Percentiles rank a stretch among this genome's conserved stretches.
Conservation (phyloP, 352 stramenopile genomes). For the Plasmopara halstedii region DNA sequence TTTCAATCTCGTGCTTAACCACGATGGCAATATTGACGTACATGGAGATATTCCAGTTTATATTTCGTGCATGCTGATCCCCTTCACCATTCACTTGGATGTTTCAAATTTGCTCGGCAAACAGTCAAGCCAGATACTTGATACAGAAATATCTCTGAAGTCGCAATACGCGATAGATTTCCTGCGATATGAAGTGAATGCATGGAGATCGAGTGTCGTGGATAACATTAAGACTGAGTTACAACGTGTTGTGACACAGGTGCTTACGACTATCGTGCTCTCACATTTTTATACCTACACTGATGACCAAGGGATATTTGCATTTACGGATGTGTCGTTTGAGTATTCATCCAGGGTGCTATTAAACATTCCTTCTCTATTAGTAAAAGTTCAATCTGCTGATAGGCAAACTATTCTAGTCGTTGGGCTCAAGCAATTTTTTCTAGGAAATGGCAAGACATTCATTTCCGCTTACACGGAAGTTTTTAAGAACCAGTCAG, state of each 20-base stretch:
- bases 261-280: constrained; percentile 69
- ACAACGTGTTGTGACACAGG: constrained; percentile 43
- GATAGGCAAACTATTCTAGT: constrained; percentile 39
- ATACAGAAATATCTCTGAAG: constrained; percentile 2
- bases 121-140: neutral
- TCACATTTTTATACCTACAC: constrained; percentile 62
- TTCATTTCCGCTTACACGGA: constrained; percentile 76
- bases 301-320: constrained; percentile 55
- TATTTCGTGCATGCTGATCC: constrained; percentile 62
- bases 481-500: constrained; percentile 51
- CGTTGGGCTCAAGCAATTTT: constrained; percentile 62
- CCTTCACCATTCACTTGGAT: constrained; percentile 63
- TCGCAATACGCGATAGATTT: constrained; percentile 17
- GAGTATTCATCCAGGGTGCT: constrained; percentile 47
- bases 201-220: constrained; percentile 15
- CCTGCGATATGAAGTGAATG: constrained; percentile 5
- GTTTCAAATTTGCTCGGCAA: constrained; percentile 33
- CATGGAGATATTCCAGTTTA: constrained; percentile 39
- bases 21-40: constrained; percentile 34
- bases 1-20: constrained; percentile 44
- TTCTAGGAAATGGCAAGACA: constrained; percentile 56
- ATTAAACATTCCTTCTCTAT: constrained; percentile 73
- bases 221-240: constrained; percentile 43
- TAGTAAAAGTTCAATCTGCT: constrained; percentile 39
- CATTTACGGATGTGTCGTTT: constrained; percentile 76